Base-by-base conservation (phyloP, 176 grass and related monocot genomes). In the Olyra latifolia region DNA sequence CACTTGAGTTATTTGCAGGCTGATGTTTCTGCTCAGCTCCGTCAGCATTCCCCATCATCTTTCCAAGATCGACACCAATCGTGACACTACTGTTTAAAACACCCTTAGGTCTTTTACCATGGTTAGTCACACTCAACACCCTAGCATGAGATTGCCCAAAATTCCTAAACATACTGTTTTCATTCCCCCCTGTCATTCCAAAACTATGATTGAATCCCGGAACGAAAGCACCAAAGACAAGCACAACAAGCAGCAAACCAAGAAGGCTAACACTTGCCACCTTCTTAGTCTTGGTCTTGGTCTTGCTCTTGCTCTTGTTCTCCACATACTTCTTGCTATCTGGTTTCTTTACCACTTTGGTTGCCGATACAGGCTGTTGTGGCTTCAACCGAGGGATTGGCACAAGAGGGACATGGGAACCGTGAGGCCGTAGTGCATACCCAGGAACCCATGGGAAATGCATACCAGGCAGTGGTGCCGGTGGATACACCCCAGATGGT, bases 401-500 rank as follows among this genome's bases (percentile, higher is more conserved):
- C n/a, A 99, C 87, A 52, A 99, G 88, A 23, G 96, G 90, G 60
- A 89, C 87, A 43, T 85, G 86, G 28, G 90, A 90, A 27, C 93
- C 96, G 19, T 91, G 88, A 3, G 88, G 92, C 62, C 92, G 78
- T 81, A 95, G 25, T 22, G 93, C 88, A 55, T 93, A 99, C 46
- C 96, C 88, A 17, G 96, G 93, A 47, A 95, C 76, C 96, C 96
- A 99, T 1, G 96, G 93, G 79, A 93, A 95, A 83, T 89, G 92
- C 72, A 99, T 66, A 48, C 88, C 81, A 0, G 88, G 91, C 49
- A 78, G 3, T 4, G 74, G 32, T 1, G 62, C 16, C 4, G 88
- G 92, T 25, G 90, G 90, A 72, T 91, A 95, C 23, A 95, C 84
- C 10, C 53, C 81, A 19, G 90, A 84, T 0, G 80, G 90, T 25